phyloP scores from a whole-genome alignment of 257 asterid genomes.

The Mitragyna speciosa region DNA sequence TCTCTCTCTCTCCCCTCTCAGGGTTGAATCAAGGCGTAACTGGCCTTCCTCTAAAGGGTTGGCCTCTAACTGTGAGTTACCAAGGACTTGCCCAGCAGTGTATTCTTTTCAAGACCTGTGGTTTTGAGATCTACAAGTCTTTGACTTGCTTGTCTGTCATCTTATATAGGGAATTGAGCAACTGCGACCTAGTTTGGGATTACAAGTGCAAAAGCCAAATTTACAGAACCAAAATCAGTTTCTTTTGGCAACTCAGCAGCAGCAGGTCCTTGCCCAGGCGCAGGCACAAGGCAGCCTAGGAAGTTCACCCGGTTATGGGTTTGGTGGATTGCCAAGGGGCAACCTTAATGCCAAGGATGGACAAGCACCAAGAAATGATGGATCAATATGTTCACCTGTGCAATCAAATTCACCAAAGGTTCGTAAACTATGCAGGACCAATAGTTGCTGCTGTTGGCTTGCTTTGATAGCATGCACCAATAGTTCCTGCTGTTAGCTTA shows the following conservation, averaged over 20 bases:
- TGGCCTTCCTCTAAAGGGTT: constrained; percentile 94
- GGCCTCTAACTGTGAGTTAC: constrained; percentile 93
- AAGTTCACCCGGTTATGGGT: constrained; percentile 70
- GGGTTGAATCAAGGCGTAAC: constrained; percentile 91
- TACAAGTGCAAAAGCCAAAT: constrained; percentile 91
- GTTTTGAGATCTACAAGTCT: constrained; percentile 9
- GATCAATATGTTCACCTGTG: constrained; percentile 90
- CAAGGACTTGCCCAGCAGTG: not conserved
- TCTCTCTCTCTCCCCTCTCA: no score
- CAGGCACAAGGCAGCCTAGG: constrained; percentile 90
- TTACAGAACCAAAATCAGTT: constrained; percentile 79
- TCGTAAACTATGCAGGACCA: constrained; percentile 6
- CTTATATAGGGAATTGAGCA: constrained; percentile 86
- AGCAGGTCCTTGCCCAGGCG: constrained; percentile 90
- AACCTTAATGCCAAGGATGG: constrained; percentile 82
- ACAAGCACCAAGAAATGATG: constrained; percentile 90
- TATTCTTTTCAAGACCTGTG: not conserved
- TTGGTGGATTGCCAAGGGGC: constrained; percentile 89
- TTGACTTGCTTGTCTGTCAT: constrained; percentile 28
- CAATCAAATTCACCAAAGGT: constrained; percentile 98
- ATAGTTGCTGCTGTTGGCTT: not conserved
- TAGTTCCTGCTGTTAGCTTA: not conserved
- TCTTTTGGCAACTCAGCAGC: constrained; percentile 87
- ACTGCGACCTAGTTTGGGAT: constrained; percentile 77
- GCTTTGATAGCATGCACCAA: constrained; percentile 5